Percentiles rank a stretch among this genome's conserved stretches.
These are phyloP conservation scores for Colletotrichum sp. DNA, from an alignment of 2,329 filamentous ascomycete genomes.

Conservation along the genomic window DNA sequence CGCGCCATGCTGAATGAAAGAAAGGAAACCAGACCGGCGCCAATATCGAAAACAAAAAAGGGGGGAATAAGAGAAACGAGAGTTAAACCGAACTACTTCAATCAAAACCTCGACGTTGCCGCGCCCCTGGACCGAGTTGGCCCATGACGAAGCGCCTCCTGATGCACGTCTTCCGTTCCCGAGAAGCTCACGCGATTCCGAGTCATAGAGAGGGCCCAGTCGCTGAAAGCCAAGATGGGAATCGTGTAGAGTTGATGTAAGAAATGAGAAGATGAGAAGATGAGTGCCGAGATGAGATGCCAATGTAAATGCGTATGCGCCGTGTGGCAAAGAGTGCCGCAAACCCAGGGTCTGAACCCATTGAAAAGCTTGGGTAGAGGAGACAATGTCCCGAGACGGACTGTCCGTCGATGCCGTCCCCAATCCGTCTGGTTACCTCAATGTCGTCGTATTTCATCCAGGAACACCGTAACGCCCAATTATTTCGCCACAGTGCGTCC, in stretches of 20 bases:
- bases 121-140: background rate
- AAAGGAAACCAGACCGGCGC: conserved; percentile 7
- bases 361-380: background rate
- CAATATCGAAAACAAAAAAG: background rate
- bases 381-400: background rate
- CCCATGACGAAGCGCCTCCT: background rate
- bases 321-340: background rate
- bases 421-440: background rate
- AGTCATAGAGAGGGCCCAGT: background rate
- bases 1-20: conserved; percentile 22
- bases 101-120: background rate
- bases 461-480: conserved; percentile 2
- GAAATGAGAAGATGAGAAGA: background rate
- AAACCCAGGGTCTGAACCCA: background rate
- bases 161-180: background rate
- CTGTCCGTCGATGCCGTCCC: background rate
- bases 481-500: background rate
- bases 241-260: background rate
- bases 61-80: background rate
- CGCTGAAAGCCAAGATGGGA: background rate
- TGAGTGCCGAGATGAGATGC: background rate
- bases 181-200: background rate
- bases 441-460: background rate
- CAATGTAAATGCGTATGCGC: conserved; percentile 16
- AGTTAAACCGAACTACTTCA: background rate